Base-by-base conservation (phyloP, 345 rosid species). In the Aquilaria malaccensis region DNA sequence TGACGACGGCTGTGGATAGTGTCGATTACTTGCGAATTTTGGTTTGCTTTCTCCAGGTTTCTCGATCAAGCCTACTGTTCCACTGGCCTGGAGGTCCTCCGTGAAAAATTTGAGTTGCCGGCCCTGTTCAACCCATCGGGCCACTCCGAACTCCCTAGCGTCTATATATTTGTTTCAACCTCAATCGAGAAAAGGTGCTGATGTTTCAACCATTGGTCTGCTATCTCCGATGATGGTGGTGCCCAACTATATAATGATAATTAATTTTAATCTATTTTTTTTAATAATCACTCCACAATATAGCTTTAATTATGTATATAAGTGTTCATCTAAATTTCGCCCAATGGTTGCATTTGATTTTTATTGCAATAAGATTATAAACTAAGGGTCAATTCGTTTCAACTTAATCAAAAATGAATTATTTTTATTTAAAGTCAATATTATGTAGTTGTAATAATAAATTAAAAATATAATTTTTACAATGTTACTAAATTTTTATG, bases 11-110 rank as follows among this genome's bases (percentile, higher is more conserved):
- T 93, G 71, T 90, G 97, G 98, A 51, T 69, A 0, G 81, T 93
- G 95, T 93, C 98, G 0, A 64, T 93, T 10, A 60, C 80, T 32
- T 93, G 98, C 41, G 97, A 90, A 77, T 33, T 86, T 29, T 90
- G 98, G 97, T 90, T 93, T 65, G 97, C 85, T 3, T 87, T 93
- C 66, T 93, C 98, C 3, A 89, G 97, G 98, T 77, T 93, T 55
- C 82, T 93, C 30, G 97, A 93, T 82, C 91, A 87, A 56, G 58
- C 98, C 98, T 0, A 93, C 68, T 94, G 95, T 10, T 80, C 96
- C 49, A 88, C 94, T 0, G 97, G 90, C 58, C 88, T 93, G 30
- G 86, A 83, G 56, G 83, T 81, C 58, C 87, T 90, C 47, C 83
- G 73, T 6, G 97, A 93, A 65, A 93, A 93, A 80, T 93, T 90